Percentiles rank a stretch among this genome's conserved stretches.
Conservation (phyloP, 2,329 filamentous ascomycete genomes). For the Whalleya microplaca region DNA sequence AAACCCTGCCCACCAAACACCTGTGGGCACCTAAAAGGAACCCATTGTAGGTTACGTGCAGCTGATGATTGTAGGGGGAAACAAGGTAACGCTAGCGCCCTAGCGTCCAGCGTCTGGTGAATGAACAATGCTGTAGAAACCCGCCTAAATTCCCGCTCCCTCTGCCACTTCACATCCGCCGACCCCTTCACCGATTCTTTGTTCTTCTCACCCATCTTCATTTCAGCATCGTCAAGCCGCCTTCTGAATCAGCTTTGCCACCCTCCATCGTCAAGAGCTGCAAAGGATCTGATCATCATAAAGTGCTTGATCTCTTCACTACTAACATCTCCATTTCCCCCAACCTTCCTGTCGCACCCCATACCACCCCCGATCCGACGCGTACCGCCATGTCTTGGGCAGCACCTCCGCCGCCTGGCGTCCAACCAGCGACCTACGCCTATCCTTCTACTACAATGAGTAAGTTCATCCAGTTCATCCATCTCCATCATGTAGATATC, state of each 20-base stretch:
- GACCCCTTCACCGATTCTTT: not conserved
- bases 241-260: conserved; percentile 4
- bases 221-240: conserved; percentile 6
- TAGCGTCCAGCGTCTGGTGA: not conserved
- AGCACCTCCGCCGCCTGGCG: conserved; percentile 33
- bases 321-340: not conserved
- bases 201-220: not conserved
- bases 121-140: conserved; percentile 8
- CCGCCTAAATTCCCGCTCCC: conserved; percentile 15
- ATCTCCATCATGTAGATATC: not conserved
- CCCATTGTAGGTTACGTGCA: no score
- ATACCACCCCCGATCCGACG: conserved; percentile 14
- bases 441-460: conserved; percentile 33
- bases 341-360: not conserved
- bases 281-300: not conserved
- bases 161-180: conserved; percentile 10
- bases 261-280: conserved; percentile 3
- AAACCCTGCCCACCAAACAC: no score
- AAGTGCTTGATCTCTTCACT: not conserved
- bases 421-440: conserved; percentile 31
- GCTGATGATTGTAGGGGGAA: no score
- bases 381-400: conserved; percentile 38
- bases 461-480: conserved; percentile 5
- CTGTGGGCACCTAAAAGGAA: no score
- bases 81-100: no score